Evolutionary conservation across 2,329 filamentous ascomycete genomes (phyloP).

Genomic region (Ceratocystiopsis minuta): DNA sequence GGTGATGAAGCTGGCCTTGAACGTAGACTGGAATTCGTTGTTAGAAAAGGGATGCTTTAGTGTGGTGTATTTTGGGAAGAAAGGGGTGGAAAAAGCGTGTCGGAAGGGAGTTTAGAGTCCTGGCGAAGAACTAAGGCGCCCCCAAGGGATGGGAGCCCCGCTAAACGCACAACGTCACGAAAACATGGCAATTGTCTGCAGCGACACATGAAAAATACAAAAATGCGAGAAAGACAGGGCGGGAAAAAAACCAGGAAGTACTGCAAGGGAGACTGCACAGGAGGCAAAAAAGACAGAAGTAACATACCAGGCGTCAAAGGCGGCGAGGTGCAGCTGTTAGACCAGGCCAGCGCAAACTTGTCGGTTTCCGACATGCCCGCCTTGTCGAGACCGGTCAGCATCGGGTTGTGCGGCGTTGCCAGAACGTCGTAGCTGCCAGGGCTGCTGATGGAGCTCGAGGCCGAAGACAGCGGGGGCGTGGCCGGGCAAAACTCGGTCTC

Average conservation of each 20-base stretch:
- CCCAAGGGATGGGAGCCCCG: too few relatives aligned
- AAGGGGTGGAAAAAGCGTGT: not conserved
- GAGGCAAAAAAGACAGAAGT: slow-evolving; percentile 3
- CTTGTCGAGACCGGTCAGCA: slow-evolving; percentile 57
- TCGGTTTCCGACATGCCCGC: slow-evolving; percentile 43
- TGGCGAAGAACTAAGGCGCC: too few relatives aligned
- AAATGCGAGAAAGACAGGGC: not conserved
- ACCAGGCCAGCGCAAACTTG: slow-evolving; percentile 34
- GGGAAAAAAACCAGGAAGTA: not conserved
- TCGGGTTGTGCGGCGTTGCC: slow-evolving; percentile 66
- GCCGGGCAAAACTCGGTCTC: slow-evolving; percentile 65
- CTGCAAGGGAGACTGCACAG: not conserved
- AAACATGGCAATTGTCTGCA: too few relatives aligned
- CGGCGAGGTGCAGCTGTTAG: slow-evolving; percentile 52
- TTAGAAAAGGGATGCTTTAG: not conserved
- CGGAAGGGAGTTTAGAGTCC: not conserved
- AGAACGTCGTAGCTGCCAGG: slow-evolving; percentile 61
- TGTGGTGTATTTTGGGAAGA: not conserved
- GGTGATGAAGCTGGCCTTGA: slow-evolving; percentile 19
- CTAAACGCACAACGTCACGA: too few relatives aligned
- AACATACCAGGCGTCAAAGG: slow-evolving; percentile 77
- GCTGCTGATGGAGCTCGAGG: slow-evolving; percentile 73
- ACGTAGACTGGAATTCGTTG: slow-evolving; percentile 26
- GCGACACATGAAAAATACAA: not conserved
- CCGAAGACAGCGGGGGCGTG: slow-evolving; percentile 63